These are phyloP conservation scores for Stephania japonica DNA, from an alignment of 164 flowering plant genomes.

Conservation along the genomic window DNA sequence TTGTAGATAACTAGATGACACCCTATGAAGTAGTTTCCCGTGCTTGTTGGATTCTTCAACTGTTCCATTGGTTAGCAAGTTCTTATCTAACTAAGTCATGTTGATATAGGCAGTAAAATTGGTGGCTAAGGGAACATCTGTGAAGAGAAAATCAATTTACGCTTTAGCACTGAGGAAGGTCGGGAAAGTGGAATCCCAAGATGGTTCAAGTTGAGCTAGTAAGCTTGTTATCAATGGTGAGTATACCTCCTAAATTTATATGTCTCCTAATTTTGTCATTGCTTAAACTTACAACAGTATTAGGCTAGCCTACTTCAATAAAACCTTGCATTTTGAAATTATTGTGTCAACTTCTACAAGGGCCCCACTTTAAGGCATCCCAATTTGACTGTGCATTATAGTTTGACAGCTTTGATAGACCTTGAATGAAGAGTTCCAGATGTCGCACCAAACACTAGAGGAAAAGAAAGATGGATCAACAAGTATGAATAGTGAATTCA, in stretches of 20 bases:
- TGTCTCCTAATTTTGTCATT: background rate
- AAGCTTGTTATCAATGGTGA: too few species aligned
- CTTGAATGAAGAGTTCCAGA: background rate
- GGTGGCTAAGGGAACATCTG: conserved; percentile 67
- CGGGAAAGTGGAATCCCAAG: conserved; percentile 39
- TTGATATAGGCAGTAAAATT: conserved; percentile 79
- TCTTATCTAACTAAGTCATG: conserved; percentile 9
- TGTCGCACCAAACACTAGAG: background rate
- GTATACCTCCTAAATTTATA: background rate
- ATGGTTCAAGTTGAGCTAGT: conserved; percentile 20
- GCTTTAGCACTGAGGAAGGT: conserved; percentile 71
- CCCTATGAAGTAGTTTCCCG: background rate
- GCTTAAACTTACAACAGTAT: too few species aligned
- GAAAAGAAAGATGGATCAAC: background rate
- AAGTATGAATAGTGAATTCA: background rate
- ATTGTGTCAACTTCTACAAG: background rate
- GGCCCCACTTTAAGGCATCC: background rate
- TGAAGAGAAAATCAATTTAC: conserved; percentile 62
- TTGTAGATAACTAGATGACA: too few species aligned
- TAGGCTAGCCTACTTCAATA: background rate
- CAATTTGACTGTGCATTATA: background rate
- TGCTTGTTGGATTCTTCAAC: background rate
- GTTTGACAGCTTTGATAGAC: background rate
- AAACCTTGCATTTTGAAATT: background rate
- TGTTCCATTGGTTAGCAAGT: background rate